These are phyloP conservation scores for Ramichloridium luteum DNA, from an alignment of 2,329 filamentous ascomycete species.

Conservation along the genomic window DNA sequence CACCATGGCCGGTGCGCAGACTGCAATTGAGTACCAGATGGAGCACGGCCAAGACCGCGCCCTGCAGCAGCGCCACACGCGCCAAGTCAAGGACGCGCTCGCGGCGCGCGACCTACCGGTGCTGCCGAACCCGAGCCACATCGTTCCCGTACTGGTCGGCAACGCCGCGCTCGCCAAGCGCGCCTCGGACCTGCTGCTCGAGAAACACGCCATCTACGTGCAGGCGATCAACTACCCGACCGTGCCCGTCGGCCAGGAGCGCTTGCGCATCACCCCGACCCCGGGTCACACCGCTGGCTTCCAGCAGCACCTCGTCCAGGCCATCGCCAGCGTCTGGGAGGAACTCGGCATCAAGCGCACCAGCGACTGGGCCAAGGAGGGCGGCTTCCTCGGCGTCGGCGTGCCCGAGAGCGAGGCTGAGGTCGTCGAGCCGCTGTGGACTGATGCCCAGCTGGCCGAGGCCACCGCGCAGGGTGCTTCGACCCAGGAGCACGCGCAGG, in stretches of 20 bases:
- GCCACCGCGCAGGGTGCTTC: no score
- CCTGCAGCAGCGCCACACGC: slow-evolving; percentile 91
- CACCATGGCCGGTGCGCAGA: slow-evolving; percentile 86
- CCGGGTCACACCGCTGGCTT: slow-evolving; percentile 79
- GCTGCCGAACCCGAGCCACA: slow-evolving; percentile 95
- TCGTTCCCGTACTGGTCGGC: slow-evolving; percentile 84
- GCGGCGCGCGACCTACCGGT: slow-evolving; percentile 76
- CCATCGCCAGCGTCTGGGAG: slow-evolving; percentile 78
- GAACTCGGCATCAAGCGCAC: slow-evolving; percentile 85
- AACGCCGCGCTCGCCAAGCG: slow-evolving; percentile 86
- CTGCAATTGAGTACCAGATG: slow-evolving; percentile 91
- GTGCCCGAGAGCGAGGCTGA: slow-evolving; percentile 61
- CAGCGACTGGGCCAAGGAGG: slow-evolving; percentile 78
- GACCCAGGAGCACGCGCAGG: no score
- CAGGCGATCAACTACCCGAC: slow-evolving; percentile 99
- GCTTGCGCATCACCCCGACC: slow-evolving; percentile 88
- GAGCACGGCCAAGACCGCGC: slow-evolving; percentile 72
- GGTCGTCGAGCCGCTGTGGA: slow-evolving; percentile 69
- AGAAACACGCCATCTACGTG: slow-evolving; percentile 88
- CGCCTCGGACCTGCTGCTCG: slow-evolving; percentile 82
- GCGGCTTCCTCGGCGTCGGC: slow-evolving; percentile 90
- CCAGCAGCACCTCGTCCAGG: slow-evolving; percentile 72
- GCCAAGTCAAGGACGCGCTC: slow-evolving; percentile 79
- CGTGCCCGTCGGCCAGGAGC: slow-evolving; percentile 93
- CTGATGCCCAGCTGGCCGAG: slow-evolving; percentile 76